Evolutionary conservation across 805 yeast genomes (phyloP).

Genomic region (Zygosaccharomyces rouxii): DNA sequence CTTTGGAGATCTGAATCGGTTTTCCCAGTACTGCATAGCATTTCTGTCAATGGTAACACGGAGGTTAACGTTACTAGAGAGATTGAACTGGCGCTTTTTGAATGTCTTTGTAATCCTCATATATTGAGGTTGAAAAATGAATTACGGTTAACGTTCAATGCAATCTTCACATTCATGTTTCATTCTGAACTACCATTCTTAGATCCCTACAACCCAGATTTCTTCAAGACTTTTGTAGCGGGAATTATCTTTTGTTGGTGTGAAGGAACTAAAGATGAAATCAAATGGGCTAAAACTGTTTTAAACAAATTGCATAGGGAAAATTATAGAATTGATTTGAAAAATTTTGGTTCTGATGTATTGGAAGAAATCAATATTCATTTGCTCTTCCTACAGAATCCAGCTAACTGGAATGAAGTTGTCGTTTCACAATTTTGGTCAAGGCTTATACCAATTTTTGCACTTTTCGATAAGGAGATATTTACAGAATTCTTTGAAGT

Average conservation of each 20-base stretch:
- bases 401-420: slow-evolving; percentile 41
- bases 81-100: slow-evolving; percentile 36
- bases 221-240: slow-evolving; percentile 36
- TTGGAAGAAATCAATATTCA: slow-evolving; percentile 55
- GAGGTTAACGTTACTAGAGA: slow-evolving; percentile 21
- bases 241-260: slow-evolving; percentile 52
- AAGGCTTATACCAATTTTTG: slow-evolving; percentile 29
- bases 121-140: slow-evolving; percentile 40
- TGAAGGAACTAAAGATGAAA: slow-evolving; percentile 47
- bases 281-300: slow-evolving; percentile 44
- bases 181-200: slow-evolving; percentile 31
- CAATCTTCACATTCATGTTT: slow-evolving; percentile 33
- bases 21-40: slow-evolving; percentile 22
- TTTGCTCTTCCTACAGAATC: slow-evolving; percentile 50
- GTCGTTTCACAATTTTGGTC: slow-evolving; percentile 33
- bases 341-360: slow-evolving; percentile 37
- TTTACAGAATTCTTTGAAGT: slow-evolving; percentile 27
- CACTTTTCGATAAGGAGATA: slow-evolving; percentile 25
- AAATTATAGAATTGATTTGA: slow-evolving; percentile 10
- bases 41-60: slow-evolving; percentile 22
- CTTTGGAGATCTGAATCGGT: slow-evolving; percentile 35
- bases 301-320: slow-evolving; percentile 23
- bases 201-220: slow-evolving; percentile 12
- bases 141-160: slow-evolving; percentile 38
- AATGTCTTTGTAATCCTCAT: slow-evolving; percentile 51